These are phyloP conservation scores for Mycena rosella DNA, from an alignment of 768 basidiomycete species.

Conservation along the genomic window DNA sequence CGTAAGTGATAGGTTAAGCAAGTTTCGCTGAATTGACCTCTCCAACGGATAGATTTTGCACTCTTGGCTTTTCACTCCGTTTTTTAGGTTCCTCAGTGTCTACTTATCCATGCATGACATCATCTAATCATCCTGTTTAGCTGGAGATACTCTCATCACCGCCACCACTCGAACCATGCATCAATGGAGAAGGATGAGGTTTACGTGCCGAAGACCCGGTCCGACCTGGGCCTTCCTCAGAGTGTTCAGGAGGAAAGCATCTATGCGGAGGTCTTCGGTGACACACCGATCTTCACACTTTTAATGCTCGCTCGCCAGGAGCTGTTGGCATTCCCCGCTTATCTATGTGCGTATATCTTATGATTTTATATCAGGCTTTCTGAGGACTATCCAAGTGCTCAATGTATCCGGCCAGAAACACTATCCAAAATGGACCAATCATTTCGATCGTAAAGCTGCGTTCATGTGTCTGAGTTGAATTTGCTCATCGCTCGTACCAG, in stretches of 20 bases:
- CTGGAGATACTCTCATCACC: conserved; percentile 46
- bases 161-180: conserved; percentile 44
- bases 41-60: not conserved
- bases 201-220: conserved; percentile 56
- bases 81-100: not conserved
- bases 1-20: conserved; percentile 14
- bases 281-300: conserved; percentile 72
- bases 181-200: conserved; percentile 45
- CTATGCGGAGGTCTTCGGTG: conserved; percentile 68
- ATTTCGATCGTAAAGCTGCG: conserved; percentile 75
- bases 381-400: conserved; percentile 54
- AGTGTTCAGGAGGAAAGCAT: conserved; percentile 37
- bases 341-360: conserved; percentile 59
- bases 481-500: conserved; percentile 45
- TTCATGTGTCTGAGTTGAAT: conserved; percentile 22
- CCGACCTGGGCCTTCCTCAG: conserved; percentile 51
- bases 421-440: conserved; percentile 50
- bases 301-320: conserved; percentile 70
- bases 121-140: not conserved
- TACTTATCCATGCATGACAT: too few species aligned
- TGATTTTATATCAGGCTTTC: too few species aligned
- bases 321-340: conserved; percentile 70
- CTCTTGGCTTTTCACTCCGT: conserved; percentile 1
- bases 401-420: conserved; percentile 70
- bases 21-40: not conserved